Conservation (phyloP, 768 basidiomycete genomes). For the Lanmaoa rubissima region DNA sequence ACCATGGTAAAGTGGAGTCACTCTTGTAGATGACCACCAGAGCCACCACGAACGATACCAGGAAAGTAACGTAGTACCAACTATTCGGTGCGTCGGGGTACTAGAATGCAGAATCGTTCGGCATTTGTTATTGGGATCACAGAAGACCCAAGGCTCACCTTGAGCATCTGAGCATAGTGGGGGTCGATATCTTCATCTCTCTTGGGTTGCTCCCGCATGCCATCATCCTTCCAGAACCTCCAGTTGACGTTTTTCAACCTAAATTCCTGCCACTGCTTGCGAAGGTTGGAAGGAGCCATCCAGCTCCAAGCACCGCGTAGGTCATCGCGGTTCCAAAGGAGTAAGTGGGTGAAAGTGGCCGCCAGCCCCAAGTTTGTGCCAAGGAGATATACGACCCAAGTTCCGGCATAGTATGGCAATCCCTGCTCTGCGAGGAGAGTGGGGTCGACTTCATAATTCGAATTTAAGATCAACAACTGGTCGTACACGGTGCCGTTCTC, state of each 20-base stretch:
- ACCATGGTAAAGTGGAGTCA: constrained; percentile 57
- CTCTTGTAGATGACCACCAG: constrained; percentile 55
- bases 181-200: constrained; percentile 47
- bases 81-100: constrained; percentile 34
- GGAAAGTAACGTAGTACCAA: constrained; percentile 32
- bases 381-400: constrained; percentile 24
- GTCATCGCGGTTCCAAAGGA: constrained; percentile 54
- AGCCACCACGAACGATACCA: constrained; percentile 44
- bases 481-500: constrained; percentile 52
- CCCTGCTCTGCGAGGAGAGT: constrained; percentile 45
- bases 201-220: constrained; percentile 26
- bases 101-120: constrained; percentile 8
- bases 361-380: constrained; percentile 30
- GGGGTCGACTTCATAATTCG: constrained; percentile 49
- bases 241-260: constrained; percentile 36
- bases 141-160: constrained; percentile 19
- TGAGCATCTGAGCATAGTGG: constrained; percentile 54
- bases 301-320: constrained; percentile 47
- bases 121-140: constrained; percentile 17
- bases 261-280: constrained; percentile 22
- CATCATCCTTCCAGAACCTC: constrained; percentile 35
- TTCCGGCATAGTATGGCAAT: constrained; percentile 30
- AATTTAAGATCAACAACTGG: constrained; percentile 51
- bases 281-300: constrained; percentile 35
- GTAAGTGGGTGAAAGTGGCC: constrained; percentile 51